These are phyloP conservation scores for Aspergillus saccharolyticus DNA, from an alignment of 495 filamentous ascomycete genomes.

Conservation along the genomic window DNA sequence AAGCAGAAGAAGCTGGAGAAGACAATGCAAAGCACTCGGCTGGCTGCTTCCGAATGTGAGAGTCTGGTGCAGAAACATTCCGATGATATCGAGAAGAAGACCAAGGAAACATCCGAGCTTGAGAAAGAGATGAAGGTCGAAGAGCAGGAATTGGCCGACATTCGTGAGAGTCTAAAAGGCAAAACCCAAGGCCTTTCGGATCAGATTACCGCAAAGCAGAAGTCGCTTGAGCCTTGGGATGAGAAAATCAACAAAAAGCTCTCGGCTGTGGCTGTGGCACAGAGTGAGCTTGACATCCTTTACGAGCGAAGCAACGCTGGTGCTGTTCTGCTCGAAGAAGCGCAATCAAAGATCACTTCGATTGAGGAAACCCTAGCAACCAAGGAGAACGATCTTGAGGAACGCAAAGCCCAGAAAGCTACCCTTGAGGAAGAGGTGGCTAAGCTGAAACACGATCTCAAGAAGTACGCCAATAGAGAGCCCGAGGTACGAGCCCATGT, in stretches of 20 bases:
- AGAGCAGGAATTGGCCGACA: constrained; percentile 72
- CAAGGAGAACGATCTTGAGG: constrained; percentile 71
- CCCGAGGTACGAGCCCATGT: constrained; percentile 74
- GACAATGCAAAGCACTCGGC: constrained; percentile 62
- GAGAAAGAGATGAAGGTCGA: constrained; percentile 71
- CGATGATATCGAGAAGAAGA: constrained; percentile 71
- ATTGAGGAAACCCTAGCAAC: constrained; percentile 63
- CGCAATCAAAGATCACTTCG: constrained; percentile 67
- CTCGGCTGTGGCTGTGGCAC: constrained; percentile 86
- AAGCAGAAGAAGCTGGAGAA: constrained; percentile 97
- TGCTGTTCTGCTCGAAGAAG: constrained; percentile 74
- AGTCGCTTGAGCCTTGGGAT: constrained; percentile 92
- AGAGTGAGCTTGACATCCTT: constrained; percentile 89
- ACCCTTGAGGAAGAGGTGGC: constrained; percentile 68
- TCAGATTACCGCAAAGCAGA: constrained; percentile 86
- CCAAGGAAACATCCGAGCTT: constrained; percentile 61
- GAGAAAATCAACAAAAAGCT: constrained; percentile 94
- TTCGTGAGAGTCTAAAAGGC: constrained; percentile 82
- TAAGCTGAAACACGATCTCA: constrained; percentile 64
- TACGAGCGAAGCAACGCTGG: constrained; percentile 83
- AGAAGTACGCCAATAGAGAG: constrained; percentile 67
- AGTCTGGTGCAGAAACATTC: constrained; percentile 71
- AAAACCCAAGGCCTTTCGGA: constrained; percentile 94
- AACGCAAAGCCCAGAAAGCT: constrained; percentile 65
- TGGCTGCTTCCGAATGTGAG: constrained; percentile 66